A percentile compares a stretch with the other conserved stretches of the same genome.
phyloP scores from a whole-genome alignment of 108 stramenopile species.

The Skeletonema marinoi region DNA sequence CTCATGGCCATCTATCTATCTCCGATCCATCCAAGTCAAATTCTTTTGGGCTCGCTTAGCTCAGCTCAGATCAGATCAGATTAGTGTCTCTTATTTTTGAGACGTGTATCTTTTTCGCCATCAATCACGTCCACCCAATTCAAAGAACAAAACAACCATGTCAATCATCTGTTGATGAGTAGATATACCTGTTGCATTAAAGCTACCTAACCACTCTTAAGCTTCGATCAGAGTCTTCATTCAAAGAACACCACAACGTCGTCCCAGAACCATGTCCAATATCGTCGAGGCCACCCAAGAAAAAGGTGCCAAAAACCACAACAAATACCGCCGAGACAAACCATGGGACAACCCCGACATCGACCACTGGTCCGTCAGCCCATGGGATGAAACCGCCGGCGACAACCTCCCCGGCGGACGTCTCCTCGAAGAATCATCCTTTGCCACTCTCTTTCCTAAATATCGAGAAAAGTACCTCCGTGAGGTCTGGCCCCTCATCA shows the following conservation, averaged over 20 bases:
- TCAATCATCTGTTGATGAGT: too few species aligned
- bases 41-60: too few species aligned
- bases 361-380: slow-evolving; percentile 94
- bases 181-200: too few species aligned
- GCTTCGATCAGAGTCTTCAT: not conserved
- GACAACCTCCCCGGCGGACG: slow-evolving; percentile 80
- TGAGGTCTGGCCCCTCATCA: slow-evolving; percentile 97
- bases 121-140: too few species aligned
- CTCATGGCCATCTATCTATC: too few species aligned
- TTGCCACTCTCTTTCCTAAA: slow-evolving; percentile 99
- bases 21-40: too few species aligned
- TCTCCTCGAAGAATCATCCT: slow-evolving; percentile 95
- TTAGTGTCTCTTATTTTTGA: too few species aligned
- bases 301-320: slow-evolving; percentile 78
- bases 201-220: too few species aligned
- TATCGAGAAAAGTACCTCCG: slow-evolving; percentile 98
- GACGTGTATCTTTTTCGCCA: too few species aligned
- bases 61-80: too few species aligned
- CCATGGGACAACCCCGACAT: slow-evolving; percentile 98
- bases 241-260: not conserved
- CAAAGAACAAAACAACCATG: too few species aligned
- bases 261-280: not conserved
- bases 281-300: not conserved
- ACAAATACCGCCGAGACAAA: slow-evolving; percentile 97
- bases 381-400: slow-evolving; percentile 61